phyloP scores from a whole-genome alignment of 805 yeast species.

The Cephaloascus albidus region DNA sequence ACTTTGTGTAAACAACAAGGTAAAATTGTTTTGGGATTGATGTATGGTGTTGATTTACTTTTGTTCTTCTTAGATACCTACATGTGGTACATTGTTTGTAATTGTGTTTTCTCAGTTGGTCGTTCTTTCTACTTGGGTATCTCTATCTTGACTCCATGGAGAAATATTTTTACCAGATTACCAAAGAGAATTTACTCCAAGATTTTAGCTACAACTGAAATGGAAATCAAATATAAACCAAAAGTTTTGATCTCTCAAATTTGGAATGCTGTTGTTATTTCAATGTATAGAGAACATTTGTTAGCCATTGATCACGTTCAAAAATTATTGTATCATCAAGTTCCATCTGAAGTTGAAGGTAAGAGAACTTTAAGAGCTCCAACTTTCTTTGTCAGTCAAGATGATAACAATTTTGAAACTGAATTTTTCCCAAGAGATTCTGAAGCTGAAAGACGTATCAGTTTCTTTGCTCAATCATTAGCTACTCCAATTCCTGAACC shows the following conservation, averaged over 20 bases:
- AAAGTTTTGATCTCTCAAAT: slow-evolving; percentile 96
- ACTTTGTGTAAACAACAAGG: slow-evolving; percentile 79
- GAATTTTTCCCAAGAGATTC: slow-evolving; percentile 96
- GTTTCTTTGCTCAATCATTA: slow-evolving; percentile 97
- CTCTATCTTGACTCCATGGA: slow-evolving; percentile 98
- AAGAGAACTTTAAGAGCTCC: slow-evolving; percentile 98
- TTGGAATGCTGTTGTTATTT: slow-evolving; percentile 98
- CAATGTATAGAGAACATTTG: slow-evolving; percentile 99
- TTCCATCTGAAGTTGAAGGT: slow-evolving; percentile 96
- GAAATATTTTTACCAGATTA: slow-evolving; percentile 93
- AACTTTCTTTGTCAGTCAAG: slow-evolving; percentile 96
- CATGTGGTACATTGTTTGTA: slow-evolving; percentile 95
- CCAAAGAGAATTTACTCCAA: slow-evolving; percentile 99
- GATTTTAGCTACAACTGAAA: slow-evolving; percentile 94
- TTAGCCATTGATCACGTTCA: slow-evolving; percentile 98
- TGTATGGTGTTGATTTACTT: slow-evolving; percentile 86
- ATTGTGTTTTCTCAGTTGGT: slow-evolving; percentile 93
- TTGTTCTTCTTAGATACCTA: slow-evolving; percentile 98
- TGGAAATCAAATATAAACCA: slow-evolving; percentile 98
- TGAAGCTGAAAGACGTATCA: slow-evolving; percentile 98
- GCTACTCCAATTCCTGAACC: slow-evolving; percentile 99
- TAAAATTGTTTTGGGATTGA: slow-evolving; percentile 81
- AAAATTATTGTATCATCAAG: slow-evolving; percentile 94
- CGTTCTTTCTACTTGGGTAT: slow-evolving; percentile 98
- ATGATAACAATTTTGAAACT: slow-evolving; percentile 88